Conservation (phyloP, 2,329 filamentous ascomycete species). For the Sclerotinia borealis region DNA sequence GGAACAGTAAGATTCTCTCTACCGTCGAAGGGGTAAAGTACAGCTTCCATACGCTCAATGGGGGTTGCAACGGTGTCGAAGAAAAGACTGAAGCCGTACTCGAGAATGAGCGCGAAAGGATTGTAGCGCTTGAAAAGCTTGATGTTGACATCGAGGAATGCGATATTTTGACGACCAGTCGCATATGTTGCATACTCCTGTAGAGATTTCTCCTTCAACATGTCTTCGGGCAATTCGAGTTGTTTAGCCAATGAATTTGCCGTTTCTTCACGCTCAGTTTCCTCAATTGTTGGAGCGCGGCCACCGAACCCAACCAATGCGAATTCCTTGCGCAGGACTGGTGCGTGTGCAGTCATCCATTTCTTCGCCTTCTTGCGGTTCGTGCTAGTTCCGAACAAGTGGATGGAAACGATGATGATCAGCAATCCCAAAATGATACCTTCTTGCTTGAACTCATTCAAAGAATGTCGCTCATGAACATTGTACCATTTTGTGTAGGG, state of each 20-base stretch:
- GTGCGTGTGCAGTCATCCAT: conserved; percentile 73
- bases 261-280: conserved; percentile 38
- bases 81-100: conserved; percentile 67
- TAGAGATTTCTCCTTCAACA: conserved; percentile 80
- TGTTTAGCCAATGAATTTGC: conserved; percentile 35
- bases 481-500: conserved; percentile 97
- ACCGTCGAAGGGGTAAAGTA: conserved; percentile 85
- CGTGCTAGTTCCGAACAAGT: conserved; percentile 71
- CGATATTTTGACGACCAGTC: conserved; percentile 85
- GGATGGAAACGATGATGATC: conserved; percentile 66
- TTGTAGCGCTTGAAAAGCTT: conserved; percentile 30
- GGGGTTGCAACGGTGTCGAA: conserved; percentile 69
- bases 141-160: conserved; percentile 71
- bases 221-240: conserved; percentile 41
- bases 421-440: conserved; percentile 74
- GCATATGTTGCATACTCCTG: conserved; percentile 85
- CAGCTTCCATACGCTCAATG: conserved; percentile 67
- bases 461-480: conserved; percentile 81
- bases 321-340: conserved; percentile 73
- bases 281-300: conserved; percentile 40
- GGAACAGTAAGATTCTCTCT: conserved; percentile 77
- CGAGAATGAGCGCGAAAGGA: conserved; percentile 44
- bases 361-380: conserved; percentile 75
- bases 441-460: conserved; percentile 82
- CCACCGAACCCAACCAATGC: conserved; percentile 75